These are phyloP conservation scores for Schwanniomyces pseudopolymorphus DNA, from an alignment of 805 yeast species.

Conservation along the genomic window DNA sequence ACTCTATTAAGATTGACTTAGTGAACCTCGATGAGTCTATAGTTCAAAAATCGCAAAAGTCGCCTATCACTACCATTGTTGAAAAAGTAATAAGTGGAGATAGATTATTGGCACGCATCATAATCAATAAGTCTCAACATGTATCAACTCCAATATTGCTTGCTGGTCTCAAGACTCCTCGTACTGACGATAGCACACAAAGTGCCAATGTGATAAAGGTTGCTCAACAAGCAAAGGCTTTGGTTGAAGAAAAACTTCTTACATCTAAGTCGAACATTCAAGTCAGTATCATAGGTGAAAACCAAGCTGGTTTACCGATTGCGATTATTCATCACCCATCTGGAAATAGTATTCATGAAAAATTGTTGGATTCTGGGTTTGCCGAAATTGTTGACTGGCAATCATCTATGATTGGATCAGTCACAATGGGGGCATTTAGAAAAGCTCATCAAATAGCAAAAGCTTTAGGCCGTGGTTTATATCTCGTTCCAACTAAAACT, in stretches of 20 bases:
- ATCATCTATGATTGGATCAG: slow-evolving; percentile 63
- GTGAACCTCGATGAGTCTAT: slow-evolving; percentile 30
- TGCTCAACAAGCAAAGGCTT: slow-evolving; percentile 65
- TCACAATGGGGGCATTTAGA: slow-evolving; percentile 60
- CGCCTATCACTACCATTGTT: slow-evolving; percentile 58
- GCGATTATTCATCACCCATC: slow-evolving; percentile 67
- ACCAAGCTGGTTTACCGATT: slow-evolving; percentile 59
- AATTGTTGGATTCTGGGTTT: slow-evolving; percentile 64
- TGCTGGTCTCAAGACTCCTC: slow-evolving; percentile 74
- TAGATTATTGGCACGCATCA: slow-evolving; percentile 60
- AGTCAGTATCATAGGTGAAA: slow-evolving; percentile 58
- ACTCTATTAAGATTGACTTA: slow-evolving; percentile 12
- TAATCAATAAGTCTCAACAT: slow-evolving; percentile 51
- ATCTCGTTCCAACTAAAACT: slow-evolving; percentile 41
- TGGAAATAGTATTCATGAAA: slow-evolving; percentile 68
- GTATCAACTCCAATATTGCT: slow-evolving; percentile 58
- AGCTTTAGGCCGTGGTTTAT: slow-evolving; percentile 55
- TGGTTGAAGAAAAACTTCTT: slow-evolving; percentile 62
- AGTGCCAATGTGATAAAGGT: slow-evolving; percentile 50
- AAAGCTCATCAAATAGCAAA: slow-evolving; percentile 65
- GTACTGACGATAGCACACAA: slow-evolving; percentile 53
- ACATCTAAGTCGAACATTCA: slow-evolving; percentile 55
- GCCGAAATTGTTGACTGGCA: slow-evolving; percentile 84
- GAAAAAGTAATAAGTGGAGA: slow-evolving; percentile 82
- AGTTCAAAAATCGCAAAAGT: slow-evolving; percentile 31